Percentiles rank a stretch among this genome's conserved stretches.
Evolutionary conservation across 768 basidiomycete genomes (phyloP).

Genomic region (Amanita jacksonii): DNA sequence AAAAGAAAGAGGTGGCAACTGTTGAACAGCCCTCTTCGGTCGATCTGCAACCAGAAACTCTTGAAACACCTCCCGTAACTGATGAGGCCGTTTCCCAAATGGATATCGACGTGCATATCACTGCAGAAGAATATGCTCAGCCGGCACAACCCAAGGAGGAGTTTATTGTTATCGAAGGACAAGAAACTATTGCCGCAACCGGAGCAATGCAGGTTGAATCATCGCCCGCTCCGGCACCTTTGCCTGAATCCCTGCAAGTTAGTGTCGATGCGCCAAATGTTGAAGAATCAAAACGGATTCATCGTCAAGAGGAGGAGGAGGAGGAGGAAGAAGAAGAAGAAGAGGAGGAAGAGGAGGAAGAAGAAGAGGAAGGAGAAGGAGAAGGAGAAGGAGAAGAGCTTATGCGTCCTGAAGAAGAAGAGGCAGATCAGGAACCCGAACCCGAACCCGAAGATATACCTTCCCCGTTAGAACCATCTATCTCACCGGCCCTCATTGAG

Average conservation of each 20-base stretch:
- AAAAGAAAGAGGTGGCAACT: too few species aligned
- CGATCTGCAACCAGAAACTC: background rate
- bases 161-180: background rate
- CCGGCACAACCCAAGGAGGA: background rate
- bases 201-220: background rate
- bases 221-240: background rate
- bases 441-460: background rate
- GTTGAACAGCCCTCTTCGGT: background rate
- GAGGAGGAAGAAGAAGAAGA: constrained; percentile 10
- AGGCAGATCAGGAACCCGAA: constrained; percentile 5
- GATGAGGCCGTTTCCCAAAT: background rate
- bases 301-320: constrained; percentile 8
- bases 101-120: constrained; percentile 1
- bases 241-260: background rate
- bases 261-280: background rate
- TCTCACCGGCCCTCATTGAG: background rate
- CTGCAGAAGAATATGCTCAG: background rate
- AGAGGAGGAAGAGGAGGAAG: constrained; percentile 1
- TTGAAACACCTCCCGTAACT: background rate
- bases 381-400: constrained; percentile 9
- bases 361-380: constrained; percentile 3
- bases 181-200: background rate
- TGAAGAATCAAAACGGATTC: constrained; percentile 4
- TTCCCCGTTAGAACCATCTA: background rate
- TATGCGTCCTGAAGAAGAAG: constrained; percentile 5